Base-by-base conservation (phyloP, 768 basidiomycete species). In the Glaciozyma antarctica region DNA sequence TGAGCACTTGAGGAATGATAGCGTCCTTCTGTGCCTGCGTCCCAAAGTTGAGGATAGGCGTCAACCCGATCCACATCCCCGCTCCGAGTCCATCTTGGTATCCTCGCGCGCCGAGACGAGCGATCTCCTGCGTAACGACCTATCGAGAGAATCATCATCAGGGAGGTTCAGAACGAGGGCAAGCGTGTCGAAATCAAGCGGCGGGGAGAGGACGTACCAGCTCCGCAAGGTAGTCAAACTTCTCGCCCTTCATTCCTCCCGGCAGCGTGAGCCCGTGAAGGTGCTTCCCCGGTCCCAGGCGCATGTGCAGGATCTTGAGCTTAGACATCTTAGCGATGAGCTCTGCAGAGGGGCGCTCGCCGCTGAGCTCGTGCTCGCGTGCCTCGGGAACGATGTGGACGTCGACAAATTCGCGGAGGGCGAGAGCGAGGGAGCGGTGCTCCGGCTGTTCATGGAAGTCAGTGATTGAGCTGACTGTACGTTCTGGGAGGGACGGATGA, bases 171-270 rank as follows among this genome's bases (percentile, higher is more conserved):
- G n/a, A 21, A 2, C 47, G 32, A 32, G 32, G 9, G 9, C 32
- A 32, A 32, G 32, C 5, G 32, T 48, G 3, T 12, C 4, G 4
- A 51, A n/a, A n/a, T n/a, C n/a, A n/a, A n/a, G n/a, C n/a, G n/a
- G n/a, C n/a, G 22, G n/a, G 10, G 12, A 51, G 24, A 7, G 13
- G 26, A 21, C 19, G 24, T 5, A 52, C 61, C 13, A 90, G 80
- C 80, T 89, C 93, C 73, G 91, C 89, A 82, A 93, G 93, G 74
- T 88, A 89, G 75, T 93, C 88, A 72, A 87, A 93, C 76, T 92
- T 86, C 73, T 89, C 88, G 8, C 87, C 84, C 58, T 83, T 83
- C 51, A 86, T 73, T 57, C 69, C 22, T 63, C 80, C 81, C 81
- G 89, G 84, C 4, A 94, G 79, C 15, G 78, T 81, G n/a, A 81